Conservation (phyloP, 805 yeast species). For the Saccharomyces mikatae region DNA sequence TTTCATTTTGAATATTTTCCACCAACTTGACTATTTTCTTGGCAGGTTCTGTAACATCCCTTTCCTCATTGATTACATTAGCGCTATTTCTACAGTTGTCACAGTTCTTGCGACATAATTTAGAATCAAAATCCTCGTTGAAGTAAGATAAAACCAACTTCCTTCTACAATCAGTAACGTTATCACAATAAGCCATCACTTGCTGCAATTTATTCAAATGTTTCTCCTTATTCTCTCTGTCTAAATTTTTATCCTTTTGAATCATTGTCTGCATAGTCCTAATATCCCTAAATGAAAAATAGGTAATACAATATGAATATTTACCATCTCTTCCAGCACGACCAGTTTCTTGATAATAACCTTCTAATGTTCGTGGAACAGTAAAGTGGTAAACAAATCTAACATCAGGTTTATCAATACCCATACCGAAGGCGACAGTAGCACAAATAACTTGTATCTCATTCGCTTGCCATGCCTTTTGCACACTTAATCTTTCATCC, state of each 20-base stretch:
- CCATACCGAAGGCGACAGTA: constrained; percentile 98
- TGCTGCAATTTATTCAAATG: constrained; percentile 72
- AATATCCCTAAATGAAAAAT: constrained; percentile 75
- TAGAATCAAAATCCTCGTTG: constrained; percentile 70
- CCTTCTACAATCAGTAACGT: constrained; percentile 83
- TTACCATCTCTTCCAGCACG: constrained; percentile 97
- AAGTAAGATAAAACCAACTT: constrained; percentile 85
- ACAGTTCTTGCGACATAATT: constrained; percentile 63
- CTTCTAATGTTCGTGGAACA: constrained; percentile 86
- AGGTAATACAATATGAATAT: constrained; percentile 74
- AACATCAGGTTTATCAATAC: constrained; percentile 95
- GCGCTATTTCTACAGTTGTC: constrained; percentile 66
- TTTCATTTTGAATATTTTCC: constrained; percentile 42
- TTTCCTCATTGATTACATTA: constrained; percentile 37
- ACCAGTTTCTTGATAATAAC: constrained; percentile 97
- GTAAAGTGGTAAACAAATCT: constrained; percentile 85
- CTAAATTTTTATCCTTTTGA: constrained; percentile 64
- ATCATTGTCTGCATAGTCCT: constrained; percentile 69
- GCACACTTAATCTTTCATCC: constrained; percentile 63
- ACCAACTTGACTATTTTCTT: constrained; percentile 53
- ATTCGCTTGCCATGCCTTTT: constrained; percentile 74
- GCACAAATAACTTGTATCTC: constrained; percentile 80
- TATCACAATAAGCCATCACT: constrained; percentile 89
- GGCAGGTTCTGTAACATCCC: constrained; percentile 66
- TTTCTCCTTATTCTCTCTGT: constrained; percentile 58